Percentiles rank a stretch among this genome's conserved stretches.
Evolutionary conservation across 2,329 filamentous ascomycete species (phyloP).

Genomic region (Microthyrium microscopicum): DNA sequence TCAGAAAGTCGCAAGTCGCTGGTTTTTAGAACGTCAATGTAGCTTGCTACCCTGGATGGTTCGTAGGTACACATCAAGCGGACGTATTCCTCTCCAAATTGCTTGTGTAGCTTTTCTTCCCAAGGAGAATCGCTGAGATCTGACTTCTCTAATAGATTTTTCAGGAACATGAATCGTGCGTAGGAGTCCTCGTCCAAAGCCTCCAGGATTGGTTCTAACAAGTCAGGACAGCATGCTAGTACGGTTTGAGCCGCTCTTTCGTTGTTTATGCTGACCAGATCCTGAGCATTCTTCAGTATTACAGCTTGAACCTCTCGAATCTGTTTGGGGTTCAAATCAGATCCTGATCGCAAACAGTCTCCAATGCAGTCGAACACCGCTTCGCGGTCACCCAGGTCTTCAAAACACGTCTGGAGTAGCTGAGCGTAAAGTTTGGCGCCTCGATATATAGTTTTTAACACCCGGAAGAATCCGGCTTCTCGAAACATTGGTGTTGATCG

Average conservation of each 20-base stretch:
- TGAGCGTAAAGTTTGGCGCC: constrained; percentile 63
- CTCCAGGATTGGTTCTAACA: constrained; percentile 50
- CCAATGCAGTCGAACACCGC: constrained; percentile 64
- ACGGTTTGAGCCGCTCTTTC: constrained; percentile 48
- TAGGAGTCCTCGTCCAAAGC: constrained; percentile 43
- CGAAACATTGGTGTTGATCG: constrained; percentile 62
- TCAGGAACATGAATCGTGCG: constrained; percentile 60
- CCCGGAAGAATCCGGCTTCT: constrained; percentile 71
- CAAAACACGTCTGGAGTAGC: constrained; percentile 66
- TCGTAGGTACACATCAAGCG: constrained; percentile 83
- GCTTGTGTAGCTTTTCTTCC: constrained; percentile 11
- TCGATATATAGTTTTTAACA: constrained; percentile 78
- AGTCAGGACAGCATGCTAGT: constrained; percentile 40
- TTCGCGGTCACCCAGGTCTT: constrained; percentile 62
- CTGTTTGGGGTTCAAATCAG: constrained; percentile 52
- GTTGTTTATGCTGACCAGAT: constrained; percentile 52
- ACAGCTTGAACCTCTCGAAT: constrained; percentile 52
- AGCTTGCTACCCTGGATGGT: constrained; percentile 67
- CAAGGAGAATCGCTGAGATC: constrained; percentile 15
- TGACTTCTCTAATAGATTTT: constrained; percentile 53
- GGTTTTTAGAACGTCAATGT: constrained; percentile 58
- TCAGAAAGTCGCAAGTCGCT: constrained; percentile 64
- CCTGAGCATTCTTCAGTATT: constrained; percentile 45
- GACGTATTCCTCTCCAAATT: constrained; percentile 67
- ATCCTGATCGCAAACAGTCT: constrained; percentile 52